phyloP scores from a whole-genome alignment of 73 alveolate species.

The Blepharisma japonicum region DNA sequence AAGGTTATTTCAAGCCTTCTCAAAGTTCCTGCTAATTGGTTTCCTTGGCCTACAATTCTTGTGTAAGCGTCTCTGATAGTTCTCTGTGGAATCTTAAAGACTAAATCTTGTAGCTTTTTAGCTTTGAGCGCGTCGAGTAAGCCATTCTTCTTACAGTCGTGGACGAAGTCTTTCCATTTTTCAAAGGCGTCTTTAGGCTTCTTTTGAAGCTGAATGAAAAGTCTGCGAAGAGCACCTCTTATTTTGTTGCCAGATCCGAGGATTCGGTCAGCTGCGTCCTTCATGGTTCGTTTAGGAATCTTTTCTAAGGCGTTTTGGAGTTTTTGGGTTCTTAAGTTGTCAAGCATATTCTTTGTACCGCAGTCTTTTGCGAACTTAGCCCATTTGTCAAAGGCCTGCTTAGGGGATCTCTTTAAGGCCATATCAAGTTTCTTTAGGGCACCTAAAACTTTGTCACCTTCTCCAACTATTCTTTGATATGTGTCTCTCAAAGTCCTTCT shows the following conservation, averaged over 20 bases:
- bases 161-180: slow-evolving; percentile 10
- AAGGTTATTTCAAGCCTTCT: not conserved
- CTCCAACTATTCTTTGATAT: slow-evolving; percentile 11
- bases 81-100: not conserved
- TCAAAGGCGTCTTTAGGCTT: slow-evolving; percentile 9
- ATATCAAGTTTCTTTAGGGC: not conserved
- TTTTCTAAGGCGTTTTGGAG: not conserved
- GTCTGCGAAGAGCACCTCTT: not conserved
- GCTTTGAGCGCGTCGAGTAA: not conserved
- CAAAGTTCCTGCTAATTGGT: not conserved
- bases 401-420: not conserved
- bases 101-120: not conserved
- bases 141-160: not conserved
- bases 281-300: not conserved
- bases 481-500: not conserved
- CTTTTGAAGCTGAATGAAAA: not conserved
- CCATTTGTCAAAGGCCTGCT: slow-evolving; percentile 5
- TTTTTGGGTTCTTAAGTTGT: not conserved
- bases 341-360: not conserved
- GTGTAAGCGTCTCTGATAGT: not conserved
- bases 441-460: slow-evolving; percentile 17
- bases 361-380: not conserved
- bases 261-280: not conserved
- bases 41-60: not conserved
- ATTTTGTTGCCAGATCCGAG: slow-evolving; percentile 1